Evolutionary conservation across 1,284 basidiomycete species (phyloP), one percentile per base, ranked within the genome.

Genomic region (Sutorius eximius): DNA sequence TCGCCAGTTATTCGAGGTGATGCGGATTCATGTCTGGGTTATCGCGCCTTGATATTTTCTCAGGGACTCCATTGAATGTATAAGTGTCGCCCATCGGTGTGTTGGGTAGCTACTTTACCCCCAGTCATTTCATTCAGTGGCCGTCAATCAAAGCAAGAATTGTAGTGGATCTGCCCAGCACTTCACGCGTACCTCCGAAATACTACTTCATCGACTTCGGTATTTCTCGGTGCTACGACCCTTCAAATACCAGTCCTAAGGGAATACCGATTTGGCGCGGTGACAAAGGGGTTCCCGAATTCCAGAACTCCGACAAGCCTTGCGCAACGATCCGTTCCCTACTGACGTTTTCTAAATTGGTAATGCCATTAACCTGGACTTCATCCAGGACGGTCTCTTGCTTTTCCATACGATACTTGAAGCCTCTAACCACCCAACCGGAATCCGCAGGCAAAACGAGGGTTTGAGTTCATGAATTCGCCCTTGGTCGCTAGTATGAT

Each of bases 1-100:
- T 30, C 50, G 61, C 5, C 73, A 75, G 45, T 54, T 73, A 2
- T 71, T 77, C 20, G 69, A 77, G 63, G 76, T 76, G 46, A 11
- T 50, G n/a, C 38, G 29, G 12, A n/a, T 18, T 45, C 3, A 22
- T 40, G 1, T 30, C 20, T 51, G 12, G 16, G 8, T 9, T 20
- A 36, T 8, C 6, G 27, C 1, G 5, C 5, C 13, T 20, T 54
- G 40, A 59, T 38, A 3, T 3, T 34, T 8, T 49, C 34, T 2
- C 37, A 64, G 63, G 63, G 65, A 0, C 46, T 64, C 0, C 51
- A 54, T 2, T 64, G 58, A 13, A 64, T 64, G 64, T 63, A 63
- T 22, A 27, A 40, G 30, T 2, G 52, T 58, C 7, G 53, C 65
- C 1, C 65, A 64, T 38, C 48, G 51, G 55, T 57, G 16, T 0